Conservation (phyloP, 164 flowering plant genomes). For the grape (Vitis vinifera) region DNA sequence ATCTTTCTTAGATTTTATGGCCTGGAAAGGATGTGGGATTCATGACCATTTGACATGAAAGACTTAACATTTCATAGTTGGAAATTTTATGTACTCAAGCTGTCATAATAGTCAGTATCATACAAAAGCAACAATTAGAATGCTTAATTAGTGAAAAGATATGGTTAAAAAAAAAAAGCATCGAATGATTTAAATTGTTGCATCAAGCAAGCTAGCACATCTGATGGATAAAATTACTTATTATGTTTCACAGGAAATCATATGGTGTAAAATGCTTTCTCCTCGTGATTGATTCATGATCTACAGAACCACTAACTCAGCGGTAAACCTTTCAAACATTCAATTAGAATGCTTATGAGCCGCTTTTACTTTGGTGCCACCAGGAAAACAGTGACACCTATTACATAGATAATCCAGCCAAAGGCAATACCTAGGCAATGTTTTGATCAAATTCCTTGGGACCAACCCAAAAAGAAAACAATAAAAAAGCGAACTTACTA, state of each 20-base stretch:
- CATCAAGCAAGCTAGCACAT: background rate
- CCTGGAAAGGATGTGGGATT: no score
- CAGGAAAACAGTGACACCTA: background rate
- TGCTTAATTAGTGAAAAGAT: no score
- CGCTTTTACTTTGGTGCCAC: no score
- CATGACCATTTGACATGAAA: no score
- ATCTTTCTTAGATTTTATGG: no score
- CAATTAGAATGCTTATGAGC: background rate
- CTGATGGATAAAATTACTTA: background rate
- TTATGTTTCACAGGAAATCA: background rate
- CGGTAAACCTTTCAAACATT: background rate
- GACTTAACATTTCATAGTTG: no score
- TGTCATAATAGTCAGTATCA: no score
- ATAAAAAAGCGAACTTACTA: slow-evolving; percentile 27
- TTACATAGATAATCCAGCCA: background rate
- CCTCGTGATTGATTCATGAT: background rate
- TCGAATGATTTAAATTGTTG: no score
- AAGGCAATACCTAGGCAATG: background rate
- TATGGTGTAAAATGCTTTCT: background rate
- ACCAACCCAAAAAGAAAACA: background rate
- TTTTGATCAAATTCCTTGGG: background rate
- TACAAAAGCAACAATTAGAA: no score
- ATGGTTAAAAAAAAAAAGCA: no score
- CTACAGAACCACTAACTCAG: background rate
- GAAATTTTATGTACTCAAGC: no score